A percentile compares a stretch with the other conserved stretches of the same genome.
These are phyloP conservation scores for Hibiscus tridactylites DNA, from an alignment of 345 rosid species.

Conservation along the genomic window DNA sequence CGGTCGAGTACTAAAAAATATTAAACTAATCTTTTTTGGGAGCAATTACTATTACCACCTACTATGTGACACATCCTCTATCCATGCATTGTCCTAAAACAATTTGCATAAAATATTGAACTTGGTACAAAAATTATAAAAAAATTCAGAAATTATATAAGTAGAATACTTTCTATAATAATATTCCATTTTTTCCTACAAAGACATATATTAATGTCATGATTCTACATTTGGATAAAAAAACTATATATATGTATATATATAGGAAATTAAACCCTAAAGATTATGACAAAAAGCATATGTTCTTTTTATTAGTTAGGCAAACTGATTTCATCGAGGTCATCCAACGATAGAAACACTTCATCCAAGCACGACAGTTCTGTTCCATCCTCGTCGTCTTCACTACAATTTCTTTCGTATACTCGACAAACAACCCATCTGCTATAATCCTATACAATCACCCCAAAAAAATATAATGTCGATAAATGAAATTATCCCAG, in stretches of 20 bases:
- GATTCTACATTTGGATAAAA: slow-evolving; percentile 14
- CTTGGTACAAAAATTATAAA: neutral
- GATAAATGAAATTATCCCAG: neutral
- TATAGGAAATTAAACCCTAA: neutral
- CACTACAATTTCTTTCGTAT: slow-evolving; percentile 37
- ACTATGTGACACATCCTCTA: too few species aligned
- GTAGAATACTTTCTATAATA: neutral
- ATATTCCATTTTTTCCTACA: neutral
- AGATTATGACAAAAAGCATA: neutral
- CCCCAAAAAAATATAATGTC: neutral
- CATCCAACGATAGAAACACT: slow-evolving; percentile 86
- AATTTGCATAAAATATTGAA: neutral
- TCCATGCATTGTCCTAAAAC: too few species aligned
- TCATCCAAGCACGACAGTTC: slow-evolving; percentile 92
- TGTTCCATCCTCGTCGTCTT: slow-evolving; percentile 43
- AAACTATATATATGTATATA: neutral
- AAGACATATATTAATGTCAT: neutral
- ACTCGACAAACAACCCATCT: slow-evolving; percentile 92
- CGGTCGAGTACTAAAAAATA: too few species aligned
- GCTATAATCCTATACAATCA: slow-evolving; percentile 52
- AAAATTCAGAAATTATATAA: neutral
- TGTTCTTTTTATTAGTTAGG: slow-evolving; percentile 29
- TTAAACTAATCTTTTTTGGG: too few species aligned
- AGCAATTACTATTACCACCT: too few species aligned
- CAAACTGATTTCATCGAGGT: slow-evolving; percentile 84